Conservation (phyloP, 305 asterid genomes). For the Fraxinus angustifolia region DNA sequence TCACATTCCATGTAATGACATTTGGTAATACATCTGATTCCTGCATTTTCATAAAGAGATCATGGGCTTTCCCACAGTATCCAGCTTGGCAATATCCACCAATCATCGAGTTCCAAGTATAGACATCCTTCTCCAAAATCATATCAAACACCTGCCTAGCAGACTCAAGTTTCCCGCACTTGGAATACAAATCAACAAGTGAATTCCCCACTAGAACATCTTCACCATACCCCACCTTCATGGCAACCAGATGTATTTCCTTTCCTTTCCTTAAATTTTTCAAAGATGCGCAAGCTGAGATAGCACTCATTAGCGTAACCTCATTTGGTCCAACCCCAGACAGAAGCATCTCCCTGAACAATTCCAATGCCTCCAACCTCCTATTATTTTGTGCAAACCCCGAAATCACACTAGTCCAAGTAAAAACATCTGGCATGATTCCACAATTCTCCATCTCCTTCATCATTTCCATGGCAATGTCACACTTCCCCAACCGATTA, state of each 20-base stretch:
- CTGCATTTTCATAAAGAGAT: slow-evolving; percentile 61
- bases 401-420: slow-evolving; percentile 68
- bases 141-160: slow-evolving; percentile 57
- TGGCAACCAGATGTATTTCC: slow-evolving; percentile 56
- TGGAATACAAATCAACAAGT: slow-evolving; percentile 73
- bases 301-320: slow-evolving; percentile 55
- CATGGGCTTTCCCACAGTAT: slow-evolving; percentile 63
- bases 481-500: slow-evolving; percentile 55
- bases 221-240: slow-evolving; percentile 54
- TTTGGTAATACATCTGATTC: slow-evolving; percentile 49
- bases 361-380: slow-evolving; percentile 44
- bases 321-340: slow-evolving; percentile 63
- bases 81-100: slow-evolving; percentile 80
- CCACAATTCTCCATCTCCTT: slow-evolving; percentile 58
- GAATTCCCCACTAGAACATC: slow-evolving; percentile 66
- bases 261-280: slow-evolving; percentile 60
- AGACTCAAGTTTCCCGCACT: slow-evolving; percentile 56
- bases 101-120: slow-evolving; percentile 80
- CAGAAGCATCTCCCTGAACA: slow-evolving; percentile 53
- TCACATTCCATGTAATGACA: slow-evolving; percentile 71
- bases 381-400: slow-evolving; percentile 61
- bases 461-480: slow-evolving; percentile 53
- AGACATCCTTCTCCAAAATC: slow-evolving; percentile 53
- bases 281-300: slow-evolving; percentile 56
- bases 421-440: slow-evolving; percentile 58